Percentiles rank a stretch among this genome's conserved stretches.
Evolutionary conservation across 345 rosid genomes (phyloP).

Genomic region (Camelina sativa): DNA sequence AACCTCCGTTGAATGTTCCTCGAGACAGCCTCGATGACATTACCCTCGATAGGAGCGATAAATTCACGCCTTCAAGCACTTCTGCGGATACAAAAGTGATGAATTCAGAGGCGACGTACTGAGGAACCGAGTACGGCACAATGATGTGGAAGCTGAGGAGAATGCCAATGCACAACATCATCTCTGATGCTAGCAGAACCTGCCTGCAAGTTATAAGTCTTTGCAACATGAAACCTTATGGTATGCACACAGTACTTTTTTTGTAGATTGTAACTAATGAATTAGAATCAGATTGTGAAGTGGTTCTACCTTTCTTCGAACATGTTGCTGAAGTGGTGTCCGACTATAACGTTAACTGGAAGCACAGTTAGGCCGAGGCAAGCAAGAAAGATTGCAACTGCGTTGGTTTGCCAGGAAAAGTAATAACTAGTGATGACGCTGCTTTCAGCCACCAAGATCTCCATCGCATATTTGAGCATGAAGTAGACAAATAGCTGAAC

Average conservation of each 20-base stretch:
- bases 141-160: background rate
- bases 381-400: background rate
- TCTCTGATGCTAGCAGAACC: background rate
- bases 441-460: slow-evolving; percentile 4
- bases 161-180: background rate
- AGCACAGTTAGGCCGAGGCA: background rate
- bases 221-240: background rate
- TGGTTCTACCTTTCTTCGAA: background rate
- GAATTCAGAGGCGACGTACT: too few relatives aligned
- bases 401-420: background rate
- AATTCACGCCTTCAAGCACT: too few relatives aligned
- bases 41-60: background rate
- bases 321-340: background rate
- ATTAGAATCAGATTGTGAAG: background rate
- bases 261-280: background rate
- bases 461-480: background rate
- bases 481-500: background rate
- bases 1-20: background rate
- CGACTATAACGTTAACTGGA: background rate
- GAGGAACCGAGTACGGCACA: too few relatives aligned
- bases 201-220: background rate
- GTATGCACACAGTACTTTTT: background rate
- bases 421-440: background rate
- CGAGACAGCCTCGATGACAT: background rate
- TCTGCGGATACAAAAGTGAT: too few relatives aligned